Conservation (phyloP, 495 filamentous ascomycete genomes). For the Copromyces sp. region DNA sequence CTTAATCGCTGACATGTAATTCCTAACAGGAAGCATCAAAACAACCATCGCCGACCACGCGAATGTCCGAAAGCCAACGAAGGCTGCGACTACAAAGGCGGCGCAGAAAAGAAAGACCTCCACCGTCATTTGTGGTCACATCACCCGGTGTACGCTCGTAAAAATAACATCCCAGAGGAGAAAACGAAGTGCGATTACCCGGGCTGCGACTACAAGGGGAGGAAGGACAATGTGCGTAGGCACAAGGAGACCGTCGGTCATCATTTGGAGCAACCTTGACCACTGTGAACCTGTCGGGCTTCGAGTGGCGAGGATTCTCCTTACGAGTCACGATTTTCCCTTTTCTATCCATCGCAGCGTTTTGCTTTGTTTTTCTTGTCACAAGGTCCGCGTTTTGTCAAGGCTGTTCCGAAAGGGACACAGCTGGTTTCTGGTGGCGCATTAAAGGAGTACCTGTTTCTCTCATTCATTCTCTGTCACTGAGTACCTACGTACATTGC, state of each 20-base stretch:
- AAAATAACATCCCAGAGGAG: neutral
- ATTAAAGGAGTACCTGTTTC: neutral
- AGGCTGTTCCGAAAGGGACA: neutral
- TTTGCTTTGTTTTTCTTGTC: neutral
- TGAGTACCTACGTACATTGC: neutral
- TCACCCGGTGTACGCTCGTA: neutral
- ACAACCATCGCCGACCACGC: constrained; percentile 7
- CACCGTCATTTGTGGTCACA: constrained; percentile 13
- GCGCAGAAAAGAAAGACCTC: constrained; percentile 8
- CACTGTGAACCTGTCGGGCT: neutral
- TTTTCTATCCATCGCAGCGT: neutral
- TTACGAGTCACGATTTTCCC: neutral
- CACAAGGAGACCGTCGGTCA: neutral
- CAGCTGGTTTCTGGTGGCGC: neutral
- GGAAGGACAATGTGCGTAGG: constrained; percentile 12
- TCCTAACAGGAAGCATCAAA: constrained; percentile 9
- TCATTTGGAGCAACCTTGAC: neutral
- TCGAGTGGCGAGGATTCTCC: neutral
- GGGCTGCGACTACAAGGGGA: constrained; percentile 3
- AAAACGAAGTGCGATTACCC: neutral
- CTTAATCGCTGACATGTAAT: neutral
- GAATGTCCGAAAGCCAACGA: neutral
- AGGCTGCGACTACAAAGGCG: neutral
- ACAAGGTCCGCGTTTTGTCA: neutral
- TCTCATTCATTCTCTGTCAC: neutral